Evolutionary conservation across 768 basidiomycete genomes (phyloP), one percentile per base, ranked within the genome.

Genomic region (Clavulina sp.): DNA sequence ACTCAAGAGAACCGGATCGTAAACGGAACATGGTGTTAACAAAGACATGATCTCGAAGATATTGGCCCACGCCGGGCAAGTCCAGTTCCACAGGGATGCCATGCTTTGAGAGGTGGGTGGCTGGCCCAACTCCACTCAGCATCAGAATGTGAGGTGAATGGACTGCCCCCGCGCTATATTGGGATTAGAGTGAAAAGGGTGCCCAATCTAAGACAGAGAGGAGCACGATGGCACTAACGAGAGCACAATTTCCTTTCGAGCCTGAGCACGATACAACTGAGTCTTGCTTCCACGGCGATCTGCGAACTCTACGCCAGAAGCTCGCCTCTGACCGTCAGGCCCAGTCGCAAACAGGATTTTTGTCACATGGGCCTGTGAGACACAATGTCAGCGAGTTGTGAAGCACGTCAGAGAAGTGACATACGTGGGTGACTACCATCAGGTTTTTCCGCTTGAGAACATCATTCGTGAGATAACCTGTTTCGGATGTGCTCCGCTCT

Each of bases 51-150:
- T 89, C 86, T 43, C 73, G 67, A 18, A 89, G 71, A 60, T 85
- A 71, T 6, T 73, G 67, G 13, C 87, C 87, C 19, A 91, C 84
- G 9, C 78, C 78, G 0, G 82, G 80, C 2, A 81, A 72, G 57
- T 86, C 75, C 4, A 74, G 60, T 19, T 79, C 65, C 28, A 78
- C 63, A 0, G 74, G 67, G 21, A 91, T 78, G 4, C 64, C 63
- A 52, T 78, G 66, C 33, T 67, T 61, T 7, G 66, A 56, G 33
- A 88, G 69, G 9, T 81, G 70, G 0, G 66, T 66, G 1, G 70
- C 69, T 30, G 84, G 81, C 2, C 86, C 87, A 44, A 91, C 66
- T 5, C 86, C 87, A n/a, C 62, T 64, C 4, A 67, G 58, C 47
- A 66, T 60, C 9, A 69, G 61, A 34, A 69, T 57, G 41, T 68